Evolutionary conservation across 352 stramenopile species (phyloP).

Genomic region (Phytophthora sp.): DNA sequence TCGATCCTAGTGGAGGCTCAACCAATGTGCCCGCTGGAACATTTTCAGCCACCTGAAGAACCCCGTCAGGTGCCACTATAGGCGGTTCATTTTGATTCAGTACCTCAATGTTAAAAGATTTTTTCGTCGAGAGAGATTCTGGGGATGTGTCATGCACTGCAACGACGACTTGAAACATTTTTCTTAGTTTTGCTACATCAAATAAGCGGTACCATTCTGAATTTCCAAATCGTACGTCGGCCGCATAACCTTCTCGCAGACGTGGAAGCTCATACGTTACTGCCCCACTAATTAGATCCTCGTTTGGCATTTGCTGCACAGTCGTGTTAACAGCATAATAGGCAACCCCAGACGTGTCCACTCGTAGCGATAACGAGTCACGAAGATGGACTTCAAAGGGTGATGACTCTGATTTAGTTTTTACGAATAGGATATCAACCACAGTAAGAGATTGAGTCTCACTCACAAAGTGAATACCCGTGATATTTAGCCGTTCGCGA

Average conservation of each 20-base stretch:
- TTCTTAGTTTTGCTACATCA: slow-evolving; percentile 36
- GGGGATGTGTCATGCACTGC: slow-evolving; percentile 44
- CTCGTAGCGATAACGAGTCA: slow-evolving; percentile 4
- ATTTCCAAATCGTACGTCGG: slow-evolving; percentile 38
- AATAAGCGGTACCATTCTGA: slow-evolving; percentile 42
- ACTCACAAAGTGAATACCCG: slow-evolving; percentile 10
- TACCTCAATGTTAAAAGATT: slow-evolving; percentile 16
- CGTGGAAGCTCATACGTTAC: slow-evolving; percentile 21
- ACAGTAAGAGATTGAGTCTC: neutral
- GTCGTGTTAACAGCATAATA: slow-evolving; percentile 16
- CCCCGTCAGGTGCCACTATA: neutral
- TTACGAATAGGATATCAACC: slow-evolving; percentile 16
- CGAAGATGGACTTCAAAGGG: neutral
- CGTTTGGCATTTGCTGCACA: neutral
- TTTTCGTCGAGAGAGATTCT: slow-evolving; percentile 22
- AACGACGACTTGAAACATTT: slow-evolving; percentile 42
- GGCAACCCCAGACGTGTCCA: slow-evolving; percentile 2
- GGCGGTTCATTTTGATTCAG: slow-evolving; percentile 27
- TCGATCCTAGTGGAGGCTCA: slow-evolving; percentile 1
- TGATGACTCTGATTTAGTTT: neutral
- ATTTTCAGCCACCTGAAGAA: slow-evolving; percentile 24
- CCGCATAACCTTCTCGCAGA: slow-evolving; percentile 3
- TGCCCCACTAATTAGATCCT: slow-evolving; percentile 1
- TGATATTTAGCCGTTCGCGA: slow-evolving; percentile 11
- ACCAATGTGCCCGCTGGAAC: neutral